Evolutionary conservation across 1,284 basidiomycete species (phyloP).

Genomic region (Gomphus bonarii): DNA sequence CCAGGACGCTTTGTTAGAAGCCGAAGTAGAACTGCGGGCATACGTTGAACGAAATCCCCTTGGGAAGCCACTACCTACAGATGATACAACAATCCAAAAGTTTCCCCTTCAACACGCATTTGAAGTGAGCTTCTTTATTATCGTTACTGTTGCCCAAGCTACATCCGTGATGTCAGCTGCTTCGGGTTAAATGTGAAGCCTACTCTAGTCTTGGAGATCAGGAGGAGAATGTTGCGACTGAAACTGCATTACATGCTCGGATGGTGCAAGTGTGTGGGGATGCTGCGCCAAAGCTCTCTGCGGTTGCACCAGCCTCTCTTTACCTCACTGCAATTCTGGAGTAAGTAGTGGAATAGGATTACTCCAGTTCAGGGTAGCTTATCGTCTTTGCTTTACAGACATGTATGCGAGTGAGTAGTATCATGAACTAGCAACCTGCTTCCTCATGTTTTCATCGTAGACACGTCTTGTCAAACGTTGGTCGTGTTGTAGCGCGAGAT

Average conservation of each 20-base stretch:
- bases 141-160: conserved; percentile 8
- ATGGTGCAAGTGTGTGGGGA: conserved; percentile 34
- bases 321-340: conserved; percentile 91
- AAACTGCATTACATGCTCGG: conserved; percentile 46
- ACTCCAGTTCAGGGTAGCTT: conserved; percentile 12
- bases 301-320: conserved; percentile 75
- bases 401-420: conserved; percentile 67
- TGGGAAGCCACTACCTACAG: conserved; percentile 23
- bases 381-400: conserved; percentile 31
- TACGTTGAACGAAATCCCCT: conserved; percentile 65
- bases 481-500: conserved; percentile 75
- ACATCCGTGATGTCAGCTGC: conserved; percentile 34
- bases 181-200: conserved; percentile 74
- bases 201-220: conserved; percentile 76
- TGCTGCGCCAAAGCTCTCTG: conserved; percentile 38
- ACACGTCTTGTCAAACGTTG: conserved; percentile 74
- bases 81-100: conserved; percentile 35
- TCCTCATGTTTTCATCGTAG: conserved; percentile 29
- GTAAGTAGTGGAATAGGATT: conserved; percentile 38
- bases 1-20: conserved; percentile 85
- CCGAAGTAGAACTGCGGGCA: conserved; percentile 80
- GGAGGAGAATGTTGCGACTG: conserved; percentile 62
- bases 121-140: conserved; percentile 41
- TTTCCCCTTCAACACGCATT: conserved; percentile 66
- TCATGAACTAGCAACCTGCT: conserved; percentile 1